phyloP scores from a whole-genome alignment of 441 rosid species.

The Populus hybrid region DNA sequence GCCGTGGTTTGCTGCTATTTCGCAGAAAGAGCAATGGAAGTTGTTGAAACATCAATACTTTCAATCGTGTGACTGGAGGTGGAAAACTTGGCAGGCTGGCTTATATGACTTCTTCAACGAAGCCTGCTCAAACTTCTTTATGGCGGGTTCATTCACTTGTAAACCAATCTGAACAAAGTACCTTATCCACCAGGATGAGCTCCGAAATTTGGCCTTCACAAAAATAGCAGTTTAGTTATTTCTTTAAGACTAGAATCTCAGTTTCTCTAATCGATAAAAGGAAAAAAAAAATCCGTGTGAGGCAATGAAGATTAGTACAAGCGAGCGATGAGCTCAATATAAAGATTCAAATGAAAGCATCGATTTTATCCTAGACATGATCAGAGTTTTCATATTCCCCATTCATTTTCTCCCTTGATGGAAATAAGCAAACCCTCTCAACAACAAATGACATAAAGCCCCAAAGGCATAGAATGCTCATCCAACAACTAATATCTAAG shows the following conservation, averaged over 20 bases:
- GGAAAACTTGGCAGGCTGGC: slow-evolving; percentile 57
- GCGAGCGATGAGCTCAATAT: not conserved
- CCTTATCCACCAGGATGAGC: slow-evolving; percentile 51
- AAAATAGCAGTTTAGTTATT: not conserved
- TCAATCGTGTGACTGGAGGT: slow-evolving; percentile 42
- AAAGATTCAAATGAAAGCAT: not conserved
- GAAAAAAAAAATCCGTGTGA: not conserved
- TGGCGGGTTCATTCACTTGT: slow-evolving; percentile 49
- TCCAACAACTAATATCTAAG: not conserved
- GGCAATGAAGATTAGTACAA: not conserved
- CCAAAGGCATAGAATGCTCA: not conserved
- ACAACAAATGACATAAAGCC: not conserved
- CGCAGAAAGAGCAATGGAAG: slow-evolving; percentile 20
- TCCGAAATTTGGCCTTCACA: slow-evolving; percentile 55
- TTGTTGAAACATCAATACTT: not conserved
- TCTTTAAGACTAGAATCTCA: not conserved
- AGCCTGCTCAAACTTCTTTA: slow-evolving; percentile 53
- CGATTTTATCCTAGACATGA: not conserved
- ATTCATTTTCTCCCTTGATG: not conserved
- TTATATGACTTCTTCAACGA: too few species aligned
- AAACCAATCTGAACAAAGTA: slow-evolving; percentile 46
- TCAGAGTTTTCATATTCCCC: not conserved
- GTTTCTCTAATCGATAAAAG: not conserved
- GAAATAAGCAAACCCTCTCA: not conserved
- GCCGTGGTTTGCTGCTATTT: slow-evolving; percentile 1